Evolutionary conservation across 352 stramenopile genomes (phyloP).

Genomic region (Pelagophyceae sp.): DNA sequence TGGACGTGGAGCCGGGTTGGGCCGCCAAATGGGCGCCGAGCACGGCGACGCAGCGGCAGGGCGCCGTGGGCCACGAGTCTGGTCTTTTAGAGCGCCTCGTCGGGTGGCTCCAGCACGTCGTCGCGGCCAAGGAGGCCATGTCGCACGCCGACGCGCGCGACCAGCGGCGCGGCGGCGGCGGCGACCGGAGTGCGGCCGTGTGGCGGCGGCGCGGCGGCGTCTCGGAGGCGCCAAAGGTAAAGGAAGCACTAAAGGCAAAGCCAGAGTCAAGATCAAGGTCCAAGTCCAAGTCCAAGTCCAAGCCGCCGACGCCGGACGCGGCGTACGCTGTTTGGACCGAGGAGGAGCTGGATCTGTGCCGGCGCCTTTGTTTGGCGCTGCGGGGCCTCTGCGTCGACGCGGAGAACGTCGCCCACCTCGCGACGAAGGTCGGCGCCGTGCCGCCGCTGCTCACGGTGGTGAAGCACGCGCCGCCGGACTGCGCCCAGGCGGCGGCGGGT

Average conservation of each 20-base stretch:
- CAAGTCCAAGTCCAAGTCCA: too few species aligned
- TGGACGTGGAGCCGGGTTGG: not conserved
- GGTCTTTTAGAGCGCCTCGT: not conserved
- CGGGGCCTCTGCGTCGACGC: not conserved
- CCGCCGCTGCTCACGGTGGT: conserved; percentile 1
- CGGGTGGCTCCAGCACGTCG: not conserved
- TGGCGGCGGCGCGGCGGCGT: not conserved
- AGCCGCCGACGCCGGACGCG: too few species aligned
- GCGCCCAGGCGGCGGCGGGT: not conserved
- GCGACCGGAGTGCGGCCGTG: not conserved
- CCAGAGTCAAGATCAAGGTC: too few species aligned
- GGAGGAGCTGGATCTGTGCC: not conserved
- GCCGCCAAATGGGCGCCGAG: not conserved
- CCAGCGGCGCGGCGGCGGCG: not conserved
- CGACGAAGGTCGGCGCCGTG: not conserved
- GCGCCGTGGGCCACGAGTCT: not conserved
- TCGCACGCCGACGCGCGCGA: not conserved
- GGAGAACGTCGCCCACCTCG: not conserved
- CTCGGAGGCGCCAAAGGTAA: not conserved
- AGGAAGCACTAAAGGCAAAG: not conserved
- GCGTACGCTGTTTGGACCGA: not conserved
- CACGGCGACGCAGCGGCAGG: not conserved
- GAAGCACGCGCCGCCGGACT: not conserved
- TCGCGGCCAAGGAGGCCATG: not conserved
- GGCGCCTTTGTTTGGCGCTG: not conserved